A percentile compares a stretch with the other conserved stretches of the same genome.
Conservation (phyloP, 352 stramenopile species). For the Globisporangium yorkense region DNA sequence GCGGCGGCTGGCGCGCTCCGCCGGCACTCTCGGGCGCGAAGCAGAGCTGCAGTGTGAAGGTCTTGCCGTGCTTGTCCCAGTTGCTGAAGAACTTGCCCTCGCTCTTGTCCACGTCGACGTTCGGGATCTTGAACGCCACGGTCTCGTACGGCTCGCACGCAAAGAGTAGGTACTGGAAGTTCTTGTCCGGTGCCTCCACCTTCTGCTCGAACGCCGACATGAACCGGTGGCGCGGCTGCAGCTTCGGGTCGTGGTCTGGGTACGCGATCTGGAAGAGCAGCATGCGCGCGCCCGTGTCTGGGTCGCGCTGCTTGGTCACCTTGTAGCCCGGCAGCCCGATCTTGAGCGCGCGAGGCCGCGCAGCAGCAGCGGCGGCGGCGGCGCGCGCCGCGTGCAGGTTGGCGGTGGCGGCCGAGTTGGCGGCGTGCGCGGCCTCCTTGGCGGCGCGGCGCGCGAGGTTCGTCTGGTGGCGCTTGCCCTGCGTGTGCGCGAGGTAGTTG, state of each 20-base stretch:
- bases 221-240: conserved; percentile 97
- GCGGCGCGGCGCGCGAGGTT: conserved; percentile 92
- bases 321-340: conserved; percentile 98
- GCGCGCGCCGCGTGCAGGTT: conserved; percentile 35
- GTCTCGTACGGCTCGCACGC: conserved; percentile 99
- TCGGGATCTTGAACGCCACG: conserved; percentile 99
- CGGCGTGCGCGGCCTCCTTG: conserved; percentile 66
- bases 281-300: conserved; percentile 75
- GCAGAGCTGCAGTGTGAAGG: conserved; percentile 91
- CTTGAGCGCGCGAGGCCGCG: conserved; percentile 80
- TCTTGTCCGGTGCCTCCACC: conserved; percentile 95
- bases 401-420: conserved; percentile 38
- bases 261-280: conserved; percentile 96
- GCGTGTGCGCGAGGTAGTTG: conserved; percentile 99
- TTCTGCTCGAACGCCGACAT: conserved; percentile 99
- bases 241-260: conserved; percentile 90
- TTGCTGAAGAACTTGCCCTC: conserved; percentile 96
- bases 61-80: conserved; percentile 95
- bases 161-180: conserved; percentile 96
- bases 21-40: conserved; percentile 32
- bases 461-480: conserved; percentile 98
- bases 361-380: conserved; percentile 33
- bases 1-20: conserved; percentile 23
- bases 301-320: conserved; percentile 93
- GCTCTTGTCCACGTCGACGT: conserved; percentile 92